Conservation (phyloP, 768 basidiomycete genomes). For the Macrolepiota dolichaula region DNA sequence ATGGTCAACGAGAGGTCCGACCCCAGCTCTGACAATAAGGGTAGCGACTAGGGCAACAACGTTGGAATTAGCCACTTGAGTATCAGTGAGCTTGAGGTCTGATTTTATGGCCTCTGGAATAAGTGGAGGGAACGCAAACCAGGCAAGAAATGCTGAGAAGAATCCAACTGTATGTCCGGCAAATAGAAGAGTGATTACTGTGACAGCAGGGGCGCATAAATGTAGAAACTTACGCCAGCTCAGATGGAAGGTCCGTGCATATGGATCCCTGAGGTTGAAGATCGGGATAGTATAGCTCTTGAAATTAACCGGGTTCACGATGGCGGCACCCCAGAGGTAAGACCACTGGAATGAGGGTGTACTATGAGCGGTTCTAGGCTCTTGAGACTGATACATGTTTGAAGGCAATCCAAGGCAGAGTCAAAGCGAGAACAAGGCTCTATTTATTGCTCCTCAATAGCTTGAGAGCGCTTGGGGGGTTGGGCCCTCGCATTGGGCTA, state of each 20-base stretch:
- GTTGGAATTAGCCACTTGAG: slow-evolving; percentile 50
- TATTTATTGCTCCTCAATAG: no score
- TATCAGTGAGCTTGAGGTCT: slow-evolving; percentile 46
- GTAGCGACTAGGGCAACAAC: slow-evolving; percentile 46
- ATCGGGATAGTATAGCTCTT: slow-evolving; percentile 52
- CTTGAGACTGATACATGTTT: background rate
- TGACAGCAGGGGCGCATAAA: background rate
- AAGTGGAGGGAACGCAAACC: slow-evolving; percentile 65
- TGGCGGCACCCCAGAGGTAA: slow-evolving; percentile 29
- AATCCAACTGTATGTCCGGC: slow-evolving; percentile 31
- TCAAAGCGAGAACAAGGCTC: no score
- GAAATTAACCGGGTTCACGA: slow-evolving; percentile 47
- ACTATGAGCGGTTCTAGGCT: background rate
- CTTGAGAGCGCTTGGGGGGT: no score
- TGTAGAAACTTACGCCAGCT: slow-evolving; percentile 22
- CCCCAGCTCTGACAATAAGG: slow-evolving; percentile 40
- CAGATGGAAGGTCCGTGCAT: slow-evolving; percentile 50
- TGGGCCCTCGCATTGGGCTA: no score
- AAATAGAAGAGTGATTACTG: background rate
- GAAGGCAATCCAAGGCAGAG: no score
- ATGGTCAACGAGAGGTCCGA: slow-evolving; percentile 49
- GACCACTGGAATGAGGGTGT: slow-evolving; percentile 28
- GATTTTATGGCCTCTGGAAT: slow-evolving; percentile 51
- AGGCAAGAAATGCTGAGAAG: slow-evolving; percentile 45
- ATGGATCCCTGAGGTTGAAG: slow-evolving; percentile 43